Percentiles rank a stretch among this genome's conserved stretches.
Conservation (phyloP, 805 yeast species). For the Nakazawaea ambrosiae region DNA sequence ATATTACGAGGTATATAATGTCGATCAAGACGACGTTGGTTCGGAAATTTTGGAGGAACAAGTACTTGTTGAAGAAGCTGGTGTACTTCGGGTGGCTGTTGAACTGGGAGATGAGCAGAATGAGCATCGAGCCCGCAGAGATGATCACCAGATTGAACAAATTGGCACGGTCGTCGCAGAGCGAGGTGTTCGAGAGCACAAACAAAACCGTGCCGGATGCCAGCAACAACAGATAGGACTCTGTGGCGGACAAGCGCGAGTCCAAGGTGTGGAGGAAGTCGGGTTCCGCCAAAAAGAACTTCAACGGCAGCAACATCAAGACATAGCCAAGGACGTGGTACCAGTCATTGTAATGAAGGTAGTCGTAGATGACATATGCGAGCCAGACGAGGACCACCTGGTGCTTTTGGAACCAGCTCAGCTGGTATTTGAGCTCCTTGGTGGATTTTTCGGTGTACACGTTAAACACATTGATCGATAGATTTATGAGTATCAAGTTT, state of each 20-base stretch:
- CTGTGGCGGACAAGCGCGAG: background rate
- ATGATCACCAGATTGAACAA: conserved; percentile 24
- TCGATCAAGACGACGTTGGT: conserved; percentile 17
- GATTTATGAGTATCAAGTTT: conserved; percentile 17
- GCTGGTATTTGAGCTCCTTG: conserved; percentile 11
- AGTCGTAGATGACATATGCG: conserved; percentile 14
- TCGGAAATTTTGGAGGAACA: conserved; percentile 18
- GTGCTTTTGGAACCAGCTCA: conserved; percentile 8
- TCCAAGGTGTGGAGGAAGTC: conserved; percentile 1
- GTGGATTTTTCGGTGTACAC: conserved; percentile 16
- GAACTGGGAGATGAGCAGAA: conserved; percentile 22
- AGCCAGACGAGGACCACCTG: conserved; percentile 16
- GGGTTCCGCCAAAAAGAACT: conserved; percentile 14
- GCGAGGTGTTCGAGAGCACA: background rate
- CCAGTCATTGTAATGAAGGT: background rate
- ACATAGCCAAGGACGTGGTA: conserved; percentile 14
- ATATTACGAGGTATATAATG: conserved; percentile 12
- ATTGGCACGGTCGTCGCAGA: background rate
- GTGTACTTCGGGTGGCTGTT: conserved; percentile 15
- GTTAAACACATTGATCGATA: conserved; percentile 16
- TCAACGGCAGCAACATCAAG: conserved; percentile 16
- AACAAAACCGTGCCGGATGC: background rate
- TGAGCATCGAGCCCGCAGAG: conserved; percentile 22
- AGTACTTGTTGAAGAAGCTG: conserved; percentile 17
- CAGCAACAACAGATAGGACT: background rate